Conservation (phyloP, 306 rosid species). For the Prunus padus region DNA sequence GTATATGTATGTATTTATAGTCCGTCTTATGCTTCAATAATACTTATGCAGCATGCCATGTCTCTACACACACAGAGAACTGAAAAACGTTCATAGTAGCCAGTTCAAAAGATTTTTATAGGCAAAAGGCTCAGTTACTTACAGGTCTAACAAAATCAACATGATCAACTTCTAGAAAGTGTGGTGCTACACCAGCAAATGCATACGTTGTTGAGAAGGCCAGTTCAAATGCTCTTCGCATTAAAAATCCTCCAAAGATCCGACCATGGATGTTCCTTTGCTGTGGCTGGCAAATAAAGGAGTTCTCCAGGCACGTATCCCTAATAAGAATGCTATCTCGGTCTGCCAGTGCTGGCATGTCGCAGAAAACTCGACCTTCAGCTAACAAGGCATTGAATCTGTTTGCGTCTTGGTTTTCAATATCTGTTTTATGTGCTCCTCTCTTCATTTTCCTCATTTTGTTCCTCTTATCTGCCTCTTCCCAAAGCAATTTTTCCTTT, state of each 20-base stretch:
- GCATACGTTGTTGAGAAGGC: conserved; percentile 79
- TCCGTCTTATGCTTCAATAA: background rate
- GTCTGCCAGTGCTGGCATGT: conserved; percentile 90
- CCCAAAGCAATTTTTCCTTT: conserved; percentile 62
- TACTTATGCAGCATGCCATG: background rate
- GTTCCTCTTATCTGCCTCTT: conserved; percentile 76
- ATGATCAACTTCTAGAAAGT: conserved; percentile 84
- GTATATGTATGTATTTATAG: background rate
- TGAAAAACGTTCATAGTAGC: background rate
- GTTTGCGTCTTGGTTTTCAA: conserved; percentile 31
- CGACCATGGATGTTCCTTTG: conserved; percentile 87
- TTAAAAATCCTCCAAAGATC: conserved; percentile 83
- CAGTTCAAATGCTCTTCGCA: conserved; percentile 89
- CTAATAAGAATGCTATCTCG: conserved; percentile 75
- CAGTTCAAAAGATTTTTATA: background rate
- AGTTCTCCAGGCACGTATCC: conserved; percentile 71
- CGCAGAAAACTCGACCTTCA: conserved; percentile 69
- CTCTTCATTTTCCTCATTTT: conserved; percentile 52
- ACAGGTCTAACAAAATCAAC: conserved; percentile 89
- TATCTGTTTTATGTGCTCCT: conserved; percentile 36
- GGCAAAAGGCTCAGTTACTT: conserved; percentile 28
- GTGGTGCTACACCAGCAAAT: conserved; percentile 82
- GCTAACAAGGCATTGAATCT: conserved; percentile 64
- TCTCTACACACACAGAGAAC: background rate
- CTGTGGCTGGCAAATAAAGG: conserved; percentile 91